Evolutionary conservation across 495 filamentous ascomycete species (phyloP).

Genomic region (Trypethelium eluteriae): DNA sequence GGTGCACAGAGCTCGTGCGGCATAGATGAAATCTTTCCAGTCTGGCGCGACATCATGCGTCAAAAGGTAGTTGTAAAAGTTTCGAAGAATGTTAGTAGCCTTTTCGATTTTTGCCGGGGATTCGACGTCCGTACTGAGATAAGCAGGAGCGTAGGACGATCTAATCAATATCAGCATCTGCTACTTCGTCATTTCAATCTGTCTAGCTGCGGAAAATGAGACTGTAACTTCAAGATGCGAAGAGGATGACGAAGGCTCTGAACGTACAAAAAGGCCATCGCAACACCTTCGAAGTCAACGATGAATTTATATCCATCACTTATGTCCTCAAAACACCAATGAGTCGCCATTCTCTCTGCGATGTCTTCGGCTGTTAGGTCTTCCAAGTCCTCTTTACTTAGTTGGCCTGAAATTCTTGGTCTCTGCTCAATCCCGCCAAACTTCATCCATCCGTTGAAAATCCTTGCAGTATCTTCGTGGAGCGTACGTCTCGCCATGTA

Average conservation of each 20-base stretch:
- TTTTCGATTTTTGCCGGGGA: constrained; percentile 45
- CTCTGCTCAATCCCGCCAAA: constrained; percentile 74
- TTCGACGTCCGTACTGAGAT: constrained; percentile 6
- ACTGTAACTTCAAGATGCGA: too few species aligned
- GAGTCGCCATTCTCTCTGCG: constrained; percentile 51
- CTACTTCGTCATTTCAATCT: too few species aligned
- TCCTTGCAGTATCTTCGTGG: constrained; percentile 47
- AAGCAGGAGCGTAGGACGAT: constrained; percentile 31
- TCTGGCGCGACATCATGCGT: constrained; percentile 82
- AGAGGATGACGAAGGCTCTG: not conserved
- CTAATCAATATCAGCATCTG: constrained; percentile 13
- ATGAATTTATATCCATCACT: constrained; percentile 48
- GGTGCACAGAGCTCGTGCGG: constrained; percentile 60
- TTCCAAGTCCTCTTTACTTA: constrained; percentile 49
- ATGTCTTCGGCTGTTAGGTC: constrained; percentile 52
- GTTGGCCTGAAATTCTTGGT: constrained; percentile 61
- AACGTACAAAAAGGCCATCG: constrained; percentile 68
- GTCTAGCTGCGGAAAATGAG: too few species aligned
- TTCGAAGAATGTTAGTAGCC: constrained; percentile 57
- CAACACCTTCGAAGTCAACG: constrained; percentile 73
- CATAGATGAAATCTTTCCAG: constrained; percentile 55
- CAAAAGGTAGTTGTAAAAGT: constrained; percentile 84
- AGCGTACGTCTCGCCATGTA: constrained; percentile 70
- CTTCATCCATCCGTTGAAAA: constrained; percentile 72
- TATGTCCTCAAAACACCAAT: constrained; percentile 44